Evolutionary conservation across 2,329 filamentous ascomycete species (phyloP).

Genomic region (Cytospora piceicola): DNA sequence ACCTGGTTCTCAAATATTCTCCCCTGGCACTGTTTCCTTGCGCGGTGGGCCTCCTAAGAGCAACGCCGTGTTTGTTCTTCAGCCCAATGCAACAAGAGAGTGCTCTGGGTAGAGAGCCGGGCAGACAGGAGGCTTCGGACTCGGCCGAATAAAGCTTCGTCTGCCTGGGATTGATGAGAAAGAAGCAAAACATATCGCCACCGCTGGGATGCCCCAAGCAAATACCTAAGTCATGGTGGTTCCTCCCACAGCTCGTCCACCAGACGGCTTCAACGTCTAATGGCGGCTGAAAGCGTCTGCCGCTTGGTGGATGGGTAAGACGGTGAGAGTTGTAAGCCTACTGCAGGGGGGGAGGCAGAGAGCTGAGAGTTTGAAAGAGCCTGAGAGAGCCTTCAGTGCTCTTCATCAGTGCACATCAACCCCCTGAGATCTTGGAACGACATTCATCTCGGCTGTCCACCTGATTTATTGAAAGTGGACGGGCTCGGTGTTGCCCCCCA

Average conservation of each 20-base stretch:
- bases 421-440: conserved; percentile 23
- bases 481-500: conserved; percentile 17
- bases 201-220: neutral
- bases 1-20: conserved; percentile 15
- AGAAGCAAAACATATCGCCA: conserved; percentile 7
- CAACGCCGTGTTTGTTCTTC: conserved; percentile 4
- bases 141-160: conserved; percentile 19
- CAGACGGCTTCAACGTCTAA: neutral
- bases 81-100: conserved; percentile 1
- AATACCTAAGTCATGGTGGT: neutral
- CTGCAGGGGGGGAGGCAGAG: neutral
- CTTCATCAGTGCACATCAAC: conserved; percentile 5
- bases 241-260: neutral
- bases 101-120: conserved; percentile 8
- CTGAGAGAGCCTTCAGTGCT: neutral
- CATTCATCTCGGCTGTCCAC: conserved; percentile 31
- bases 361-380: neutral
- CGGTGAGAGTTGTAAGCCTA: neutral
- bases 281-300: neutral
- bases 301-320: neutral
- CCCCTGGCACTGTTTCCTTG: conserved; percentile 24
- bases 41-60: conserved; percentile 13
- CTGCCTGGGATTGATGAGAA: conserved; percentile 7
- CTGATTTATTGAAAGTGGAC: conserved; percentile 30
- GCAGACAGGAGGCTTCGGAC: conserved; percentile 9